Evolutionary conservation across 2,329 filamentous ascomycete genomes (phyloP), one percentile per base, ranked within the genome.

Genomic region (Paramyrothecium roridum): DNA sequence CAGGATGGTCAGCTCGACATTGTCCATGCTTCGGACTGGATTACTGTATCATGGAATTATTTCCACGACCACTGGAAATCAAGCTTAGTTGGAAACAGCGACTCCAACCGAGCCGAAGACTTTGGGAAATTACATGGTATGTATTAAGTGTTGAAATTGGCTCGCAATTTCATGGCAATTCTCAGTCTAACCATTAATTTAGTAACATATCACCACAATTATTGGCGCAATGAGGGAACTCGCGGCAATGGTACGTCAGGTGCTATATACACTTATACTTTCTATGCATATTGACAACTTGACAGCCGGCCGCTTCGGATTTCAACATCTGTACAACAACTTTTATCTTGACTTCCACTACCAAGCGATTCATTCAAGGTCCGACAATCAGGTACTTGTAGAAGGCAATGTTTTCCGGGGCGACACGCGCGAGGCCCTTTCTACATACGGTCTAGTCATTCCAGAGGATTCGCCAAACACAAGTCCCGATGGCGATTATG

Each of bases 391-490:
- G 64, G 73, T 79, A 0, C 70, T 80, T 3, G 75, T 80, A 4
- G 77, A 80, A 56, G 76, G 73, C 2, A 80, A 80, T 52, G 76
- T 77, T 2, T 80, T 80, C 65, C 65, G 71, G 3, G 74, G 75
- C 3, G 71, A 77, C 52, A 80, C 79, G 0, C 67, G 66, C 16
- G 78, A 80, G 57, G 79, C 81, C 0, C 63, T 82, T 21, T 79
- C 73, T 58, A 82, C 80, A 0, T 81, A 83, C 52, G 80, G 80
- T 0, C 67, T 82, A 0, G 80, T 83, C 2, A 78, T 83, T n/a
- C 81, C 81, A 0, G 70, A 75, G 49, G 80, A 83, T 56, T 79
- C 76, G 46, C 80, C 80, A 0, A 83, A 83, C 56, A 82, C 79
- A 1, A 76, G 74, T 56, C 71, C 74, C 1, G 79, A 79, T 10